Evolutionary conservation across 179 eudicot genomes (phyloP), one percentile per base, ranked within the genome.

Genomic region (Camellia oleifera): DNA sequence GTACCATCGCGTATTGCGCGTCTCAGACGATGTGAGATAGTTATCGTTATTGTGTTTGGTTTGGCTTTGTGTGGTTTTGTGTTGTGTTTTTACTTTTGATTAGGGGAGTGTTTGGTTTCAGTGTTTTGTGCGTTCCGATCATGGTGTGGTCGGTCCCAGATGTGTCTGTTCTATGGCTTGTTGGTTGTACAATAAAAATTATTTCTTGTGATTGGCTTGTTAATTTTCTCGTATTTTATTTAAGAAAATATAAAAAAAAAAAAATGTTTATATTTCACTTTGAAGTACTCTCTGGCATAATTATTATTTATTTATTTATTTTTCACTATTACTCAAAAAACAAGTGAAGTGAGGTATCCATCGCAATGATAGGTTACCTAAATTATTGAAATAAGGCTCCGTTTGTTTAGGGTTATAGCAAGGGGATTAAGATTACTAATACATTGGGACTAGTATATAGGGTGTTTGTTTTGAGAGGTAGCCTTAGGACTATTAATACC

Each of bases 21-120:
- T 73, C 78, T 10, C 50, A 5, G 65, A 77, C 66, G 81, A 82
- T 77, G 84, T 82, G 75, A 77, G 74, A 58, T 67, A 26, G 40
- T 32, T 9, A 2, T 32, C 3, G 4, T 32, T 57, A 10, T 17
- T 17, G 14, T 42, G 3, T 75, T 13, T 62, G 0, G 52, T 2
- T 13, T 26, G 9, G 2, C 5, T 75, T 44, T 40, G 5, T 10
- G 40, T 50, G 17, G 20, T 6, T 56, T 54, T n/a, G 10, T 65
- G 48, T 20, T 4, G 65, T 52, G 18, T 40, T 17, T 70, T 15
- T 69, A 6, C 0, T 32, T 17, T 12, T 32, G 0, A 6, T 18
- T 66, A 3, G n/a, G 52, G 53, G 74, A 7, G 66, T 45, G 78
- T 67, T 80, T 80, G 63, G 62, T 18, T 74, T 45, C 2, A 56